A percentile compares a stretch with the other conserved stretches of the same genome.
These are phyloP conservation scores for Seiridium unicorne DNA, from an alignment of 2,329 filamentous ascomycete genomes.

Conservation along the genomic window DNA sequence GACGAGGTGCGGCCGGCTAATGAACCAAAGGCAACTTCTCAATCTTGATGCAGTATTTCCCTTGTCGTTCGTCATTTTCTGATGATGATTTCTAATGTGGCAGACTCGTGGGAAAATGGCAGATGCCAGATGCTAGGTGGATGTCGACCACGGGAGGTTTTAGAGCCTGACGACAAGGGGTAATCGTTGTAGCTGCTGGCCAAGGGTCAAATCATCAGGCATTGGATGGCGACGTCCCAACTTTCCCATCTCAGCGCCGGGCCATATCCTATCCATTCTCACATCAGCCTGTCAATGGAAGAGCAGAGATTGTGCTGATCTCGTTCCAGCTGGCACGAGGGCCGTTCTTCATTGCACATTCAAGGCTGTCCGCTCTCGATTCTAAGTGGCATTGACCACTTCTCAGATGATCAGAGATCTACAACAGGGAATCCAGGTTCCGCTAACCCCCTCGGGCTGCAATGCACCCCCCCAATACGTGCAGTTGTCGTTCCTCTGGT, in stretches of 20 bases:
- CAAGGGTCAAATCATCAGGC: neutral
- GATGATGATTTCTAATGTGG: no score
- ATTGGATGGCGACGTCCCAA: neutral
- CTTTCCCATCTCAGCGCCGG: neutral
- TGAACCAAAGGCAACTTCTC: no score
- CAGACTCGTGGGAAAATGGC: no score
- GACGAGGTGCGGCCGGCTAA: no score
- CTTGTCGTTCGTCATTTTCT: no score
- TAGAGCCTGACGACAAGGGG: constrained; percentile 5
- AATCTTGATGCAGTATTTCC: no score
- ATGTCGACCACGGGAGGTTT: neutral
- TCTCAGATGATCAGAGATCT: neutral
- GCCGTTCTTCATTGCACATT: neutral
- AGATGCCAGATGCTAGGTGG: no score
- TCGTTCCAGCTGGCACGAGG: no score
- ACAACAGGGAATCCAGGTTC: no score
- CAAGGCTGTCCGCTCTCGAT: neutral
- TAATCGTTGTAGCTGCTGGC: neutral
- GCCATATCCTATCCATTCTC: no score
- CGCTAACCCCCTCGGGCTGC: neutral
- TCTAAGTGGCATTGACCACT: neutral
- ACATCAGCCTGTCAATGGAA: no score
- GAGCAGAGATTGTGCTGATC: no score
- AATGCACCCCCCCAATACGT: neutral
- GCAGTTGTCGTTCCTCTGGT: neutral